Evolutionary conservation across 306 rosid genomes (phyloP).

Genomic region (Sesbania bispinosa): DNA sequence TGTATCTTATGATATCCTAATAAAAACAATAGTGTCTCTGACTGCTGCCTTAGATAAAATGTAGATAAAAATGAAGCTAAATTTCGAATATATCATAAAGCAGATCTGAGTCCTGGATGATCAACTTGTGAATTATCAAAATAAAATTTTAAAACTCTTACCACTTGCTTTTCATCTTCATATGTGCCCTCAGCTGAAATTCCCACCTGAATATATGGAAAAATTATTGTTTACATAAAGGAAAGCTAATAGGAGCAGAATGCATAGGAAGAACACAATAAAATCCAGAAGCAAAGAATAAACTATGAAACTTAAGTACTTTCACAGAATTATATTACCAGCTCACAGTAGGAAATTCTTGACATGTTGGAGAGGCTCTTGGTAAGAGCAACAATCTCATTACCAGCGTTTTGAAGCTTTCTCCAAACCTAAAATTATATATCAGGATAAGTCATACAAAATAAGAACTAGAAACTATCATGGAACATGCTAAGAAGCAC

Average conservation of each 20-base stretch:
- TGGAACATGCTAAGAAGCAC: not conserved
- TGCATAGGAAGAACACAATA: not conserved
- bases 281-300: not conserved
- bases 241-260: not conserved
- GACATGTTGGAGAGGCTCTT: slow-evolving; percentile 70
- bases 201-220: slow-evolving; percentile 43
- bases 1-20: not conserved
- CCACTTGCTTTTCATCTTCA: slow-evolving; percentile 54
- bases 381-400: slow-evolving; percentile 64
- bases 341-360: slow-evolving; percentile 51
- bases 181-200: slow-evolving; percentile 36
- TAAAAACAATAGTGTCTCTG: not conserved
- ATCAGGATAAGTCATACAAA: slow-evolving; percentile 18
- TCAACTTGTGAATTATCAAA: no score
- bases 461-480: slow-evolving; percentile 1
- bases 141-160: slow-evolving; percentile 30
- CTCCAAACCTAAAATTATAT: slow-evolving; percentile 61
- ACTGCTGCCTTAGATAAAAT: not conserved
- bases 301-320: not conserved
- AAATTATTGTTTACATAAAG: slow-evolving; percentile 15
- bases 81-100: no score
- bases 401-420: slow-evolving; percentile 65
- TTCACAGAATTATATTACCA: slow-evolving; percentile 42
- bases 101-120: not conserved
- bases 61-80: no score